phyloP scores from a whole-genome alignment of 768 basidiomycete species.

The Suillus decipiens region DNA sequence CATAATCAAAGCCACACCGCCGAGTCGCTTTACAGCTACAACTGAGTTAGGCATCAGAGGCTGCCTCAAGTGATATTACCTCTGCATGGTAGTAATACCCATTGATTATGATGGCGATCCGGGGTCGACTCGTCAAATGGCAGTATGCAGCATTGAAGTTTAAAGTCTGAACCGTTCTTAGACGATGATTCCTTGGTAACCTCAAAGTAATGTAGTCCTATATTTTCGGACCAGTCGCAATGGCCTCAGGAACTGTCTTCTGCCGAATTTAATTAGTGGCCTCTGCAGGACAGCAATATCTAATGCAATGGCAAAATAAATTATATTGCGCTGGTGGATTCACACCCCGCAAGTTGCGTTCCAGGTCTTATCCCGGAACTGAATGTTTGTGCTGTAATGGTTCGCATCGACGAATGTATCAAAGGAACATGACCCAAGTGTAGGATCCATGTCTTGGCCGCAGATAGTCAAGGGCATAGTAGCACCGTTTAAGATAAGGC shows the following conservation, averaged over 20 bases:
- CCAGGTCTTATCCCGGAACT: conserved; percentile 37
- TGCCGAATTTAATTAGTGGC: background rate
- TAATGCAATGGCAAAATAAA: background rate
- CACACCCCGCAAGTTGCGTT: conserved; percentile 36
- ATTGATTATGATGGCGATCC: no score
- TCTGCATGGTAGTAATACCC: no score
- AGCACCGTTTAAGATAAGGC: conserved; percentile 43
- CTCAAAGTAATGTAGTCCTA: background rate
- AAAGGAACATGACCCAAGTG: conserved; percentile 40
- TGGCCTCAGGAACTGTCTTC: background rate
- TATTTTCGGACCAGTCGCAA: background rate
- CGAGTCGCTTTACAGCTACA: no score
- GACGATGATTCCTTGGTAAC: no score
- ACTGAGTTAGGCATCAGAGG: no score
- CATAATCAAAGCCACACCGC: no score
- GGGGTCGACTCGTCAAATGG: no score
- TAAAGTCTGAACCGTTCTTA: no score
- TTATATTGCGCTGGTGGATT: background rate
- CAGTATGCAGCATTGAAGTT: no score
- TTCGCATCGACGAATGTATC: conserved; percentile 35
- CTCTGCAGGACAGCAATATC: background rate
- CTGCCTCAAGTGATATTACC: no score
- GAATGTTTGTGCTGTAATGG: conserved; percentile 24
- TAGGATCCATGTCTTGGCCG: conserved; percentile 28
- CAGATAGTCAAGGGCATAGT: conserved; percentile 42